These are phyloP conservation scores for Ogataea trehaloabstinens DNA, from an alignment of 805 yeast genomes.

Conservation along the genomic window DNA sequence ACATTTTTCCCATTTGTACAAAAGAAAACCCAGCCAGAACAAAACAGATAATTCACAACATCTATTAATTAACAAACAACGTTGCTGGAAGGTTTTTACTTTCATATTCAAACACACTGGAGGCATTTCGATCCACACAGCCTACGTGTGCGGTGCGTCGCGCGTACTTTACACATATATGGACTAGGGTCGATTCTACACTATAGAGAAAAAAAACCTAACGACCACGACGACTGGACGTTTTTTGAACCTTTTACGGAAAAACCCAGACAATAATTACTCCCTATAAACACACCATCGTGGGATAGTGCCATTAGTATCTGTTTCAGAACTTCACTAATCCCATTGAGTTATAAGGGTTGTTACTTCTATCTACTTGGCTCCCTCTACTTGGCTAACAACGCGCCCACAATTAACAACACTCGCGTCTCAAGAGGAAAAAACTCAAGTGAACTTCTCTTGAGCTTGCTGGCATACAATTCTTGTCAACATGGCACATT, in stretches of 20 bases:
- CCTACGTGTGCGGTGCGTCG: conserved; percentile 1
- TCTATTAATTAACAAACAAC: not conserved
- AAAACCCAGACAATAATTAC: too few relatives aligned
- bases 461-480: not conserved
- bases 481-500: conserved; percentile 5
- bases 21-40: conserved; percentile 16
- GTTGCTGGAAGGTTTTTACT: not conserved
- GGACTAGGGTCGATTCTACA: not conserved
- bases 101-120: too few relatives aligned
- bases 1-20: conserved; percentile 19
- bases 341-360: not conserved
- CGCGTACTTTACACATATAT: not conserved
- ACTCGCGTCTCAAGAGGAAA: not conserved
- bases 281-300: too few relatives aligned
- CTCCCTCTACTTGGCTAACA: too few relatives aligned
- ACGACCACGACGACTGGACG: conserved; percentile 3
- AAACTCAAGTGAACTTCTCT: not conserved
- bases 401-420: not conserved
- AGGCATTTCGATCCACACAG: not conserved
- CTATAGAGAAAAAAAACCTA: not conserved
- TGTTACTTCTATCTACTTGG: too few relatives aligned
- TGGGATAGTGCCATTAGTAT: too few relatives aligned
- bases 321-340: not conserved
- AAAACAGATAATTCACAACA: conserved; percentile 14
- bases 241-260: not conserved